A percentile compares a stretch with the other conserved stretches of the same genome.
Evolutionary conservation across 2,329 filamentous ascomycete genomes (phyloP).

Genomic region (Ophiocordyceps camponoti-rufipedis): DNA sequence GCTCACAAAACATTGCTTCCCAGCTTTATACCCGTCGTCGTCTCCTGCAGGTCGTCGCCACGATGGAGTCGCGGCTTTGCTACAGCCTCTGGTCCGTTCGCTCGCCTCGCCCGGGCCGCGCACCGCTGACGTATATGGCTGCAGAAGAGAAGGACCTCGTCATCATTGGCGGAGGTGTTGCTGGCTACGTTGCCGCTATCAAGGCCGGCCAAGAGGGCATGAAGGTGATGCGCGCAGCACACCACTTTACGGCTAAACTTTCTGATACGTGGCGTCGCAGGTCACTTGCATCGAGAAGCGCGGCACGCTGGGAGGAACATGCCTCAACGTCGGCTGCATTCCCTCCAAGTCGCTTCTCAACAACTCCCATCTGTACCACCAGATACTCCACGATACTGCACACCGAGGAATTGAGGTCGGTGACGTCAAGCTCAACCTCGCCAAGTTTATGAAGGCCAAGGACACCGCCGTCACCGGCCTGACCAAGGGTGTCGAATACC

Average conservation of each 20-base stretch:
- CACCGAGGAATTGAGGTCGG: constrained; percentile 92
- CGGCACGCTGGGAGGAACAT: constrained; percentile 84
- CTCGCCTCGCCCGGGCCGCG: neutral
- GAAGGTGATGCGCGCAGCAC: constrained; percentile 42
- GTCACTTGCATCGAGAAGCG: constrained; percentile 98
- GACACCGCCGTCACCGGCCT: constrained; percentile 74
- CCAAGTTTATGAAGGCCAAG: constrained; percentile 97
- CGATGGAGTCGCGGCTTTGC: constrained; percentile 42
- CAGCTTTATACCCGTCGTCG: constrained; percentile 27
- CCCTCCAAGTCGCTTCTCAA: constrained; percentile 98
- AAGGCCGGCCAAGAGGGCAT: constrained; percentile 95
- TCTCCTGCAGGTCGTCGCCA: constrained; percentile 19
- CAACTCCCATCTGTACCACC: constrained; percentile 97
- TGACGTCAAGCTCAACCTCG: constrained; percentile 90
- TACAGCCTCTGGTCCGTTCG: constrained; percentile 33
- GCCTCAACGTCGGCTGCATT: constrained; percentile 97
- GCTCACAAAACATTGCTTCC: neutral
- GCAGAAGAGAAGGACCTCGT: constrained; percentile 89
- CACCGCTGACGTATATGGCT: constrained; percentile 1
- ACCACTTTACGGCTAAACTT: neutral
- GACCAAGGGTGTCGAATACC: constrained; percentile 94
- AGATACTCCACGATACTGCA: constrained; percentile 92
- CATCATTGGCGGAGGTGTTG: constrained; percentile 95
- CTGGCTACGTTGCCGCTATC: constrained; percentile 96
- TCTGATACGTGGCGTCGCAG: constrained; percentile 22